phyloP scores from a whole-genome alignment of 345 rosid species.

The Noccaea bulbosa region DNA sequence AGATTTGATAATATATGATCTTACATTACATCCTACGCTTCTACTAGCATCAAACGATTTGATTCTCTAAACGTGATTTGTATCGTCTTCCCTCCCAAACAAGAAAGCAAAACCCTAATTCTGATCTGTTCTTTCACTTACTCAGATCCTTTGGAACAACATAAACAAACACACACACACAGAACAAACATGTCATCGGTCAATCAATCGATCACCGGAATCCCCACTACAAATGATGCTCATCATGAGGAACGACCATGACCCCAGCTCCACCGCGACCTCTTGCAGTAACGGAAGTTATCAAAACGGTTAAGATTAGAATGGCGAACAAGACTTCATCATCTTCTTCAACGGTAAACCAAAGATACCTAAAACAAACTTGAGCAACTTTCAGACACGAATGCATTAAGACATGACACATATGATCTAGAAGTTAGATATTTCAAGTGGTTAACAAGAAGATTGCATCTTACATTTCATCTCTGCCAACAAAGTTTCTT shows the following conservation, averaged over 20 bases:
- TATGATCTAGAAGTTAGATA: too few species aligned
- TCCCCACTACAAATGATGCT: conserved; percentile 20
- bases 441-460: too few species aligned
- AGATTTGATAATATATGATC: conserved; percentile 18
- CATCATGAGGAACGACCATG: conserved; percentile 12
- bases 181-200: conserved; percentile 28
- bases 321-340: conserved; percentile 18
- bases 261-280: not conserved
- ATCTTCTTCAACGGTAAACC: conserved; percentile 11
- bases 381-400: conserved; percentile 17
- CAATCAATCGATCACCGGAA: conserved; percentile 27
- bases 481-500: conserved; percentile 77
- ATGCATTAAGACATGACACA: not conserved
- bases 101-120: conserved; percentile 6
- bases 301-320: conserved; percentile 23
- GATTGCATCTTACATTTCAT: conserved; percentile 42
- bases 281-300: conserved; percentile 17
- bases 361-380: conserved; percentile 31
- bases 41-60: conserved; percentile 30
- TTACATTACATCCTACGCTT: conserved; percentile 33
- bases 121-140: conserved; percentile 29
- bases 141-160: conserved; percentile 31
- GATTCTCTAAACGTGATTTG: conserved; percentile 29
- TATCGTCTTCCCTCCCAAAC: not conserved
- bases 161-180: conserved; percentile 30